These are phyloP conservation scores for Cordyceps tenuipes DNA, from an alignment of 2,329 filamentous ascomycete species.

Conservation along the genomic window DNA sequence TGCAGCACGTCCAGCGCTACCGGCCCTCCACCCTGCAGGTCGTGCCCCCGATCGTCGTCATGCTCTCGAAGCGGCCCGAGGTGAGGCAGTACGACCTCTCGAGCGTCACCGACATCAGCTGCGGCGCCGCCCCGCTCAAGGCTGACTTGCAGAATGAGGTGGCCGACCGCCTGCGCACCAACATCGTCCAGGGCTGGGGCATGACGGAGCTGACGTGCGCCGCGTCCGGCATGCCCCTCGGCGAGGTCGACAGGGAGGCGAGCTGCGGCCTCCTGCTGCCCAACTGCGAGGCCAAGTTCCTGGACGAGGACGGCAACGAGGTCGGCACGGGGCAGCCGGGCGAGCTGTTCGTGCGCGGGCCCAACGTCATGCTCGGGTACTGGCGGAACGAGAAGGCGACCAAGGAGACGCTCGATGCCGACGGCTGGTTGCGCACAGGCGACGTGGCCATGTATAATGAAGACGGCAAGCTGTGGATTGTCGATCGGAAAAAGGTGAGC, in stretches of 20 bases:
- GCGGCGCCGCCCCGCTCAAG: conserved; percentile 45
- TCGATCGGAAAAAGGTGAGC: conserved; percentile 39
- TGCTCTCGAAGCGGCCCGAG: conserved; percentile 49
- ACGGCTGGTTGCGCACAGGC: conserved; percentile 53
- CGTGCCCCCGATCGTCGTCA: conserved; percentile 51
- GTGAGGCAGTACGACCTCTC: conserved; percentile 44
- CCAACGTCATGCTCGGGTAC: conserved; percentile 51
- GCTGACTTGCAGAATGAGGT: conserved; percentile 37
- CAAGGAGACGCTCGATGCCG: conserved; percentile 36
- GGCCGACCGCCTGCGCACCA: conserved; percentile 31
- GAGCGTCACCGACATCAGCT: conserved; percentile 36
- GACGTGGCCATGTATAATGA: conserved; percentile 44
- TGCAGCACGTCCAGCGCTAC: conserved; percentile 40
- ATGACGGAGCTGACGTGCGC: conserved; percentile 48
- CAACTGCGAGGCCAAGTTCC: conserved; percentile 44
- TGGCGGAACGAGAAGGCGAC: conserved; percentile 50
- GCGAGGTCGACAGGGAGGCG: conserved; percentile 28
- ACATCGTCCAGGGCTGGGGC: conserved; percentile 47
- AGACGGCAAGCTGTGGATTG: conserved; percentile 37
- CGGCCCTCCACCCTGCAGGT: conserved; percentile 45
- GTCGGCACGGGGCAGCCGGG: conserved; percentile 38
- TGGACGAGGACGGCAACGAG: conserved; percentile 45
- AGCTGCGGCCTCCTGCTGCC: conserved; percentile 45
- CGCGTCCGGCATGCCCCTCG: conserved; percentile 32
- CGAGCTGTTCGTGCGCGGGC: conserved; percentile 46